Evolutionary conservation across 2,329 filamentous ascomycete species (phyloP), one percentile per base, ranked within the genome.

Genomic region (Pezicula neosporulosa): DNA sequence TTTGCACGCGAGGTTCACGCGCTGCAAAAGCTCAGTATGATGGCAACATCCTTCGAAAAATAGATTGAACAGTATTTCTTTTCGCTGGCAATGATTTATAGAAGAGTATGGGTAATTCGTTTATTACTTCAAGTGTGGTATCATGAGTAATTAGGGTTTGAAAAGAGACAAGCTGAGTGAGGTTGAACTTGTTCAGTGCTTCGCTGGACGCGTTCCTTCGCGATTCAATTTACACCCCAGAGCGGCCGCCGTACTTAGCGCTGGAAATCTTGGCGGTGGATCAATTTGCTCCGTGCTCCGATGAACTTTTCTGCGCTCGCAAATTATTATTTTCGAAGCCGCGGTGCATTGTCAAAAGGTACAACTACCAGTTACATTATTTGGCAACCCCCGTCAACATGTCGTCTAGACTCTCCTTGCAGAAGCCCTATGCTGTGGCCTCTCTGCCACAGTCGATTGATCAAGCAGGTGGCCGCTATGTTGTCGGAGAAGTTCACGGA

Each of bases 341-440:
- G 38, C 39, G 7, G 18, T 13, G 16, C 39, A 21, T 24, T 24
- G 16, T 33, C 37, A 39, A 24, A 24, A 24, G 24, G 24, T 4
- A 24, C 24, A 24, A 39, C 37, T 16, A 16, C 37, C 37, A 39
- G 37, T 15, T 16, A 2, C 37, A 10, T 16, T 15, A 13, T 33
- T 13, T 33, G 30, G 30, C 3, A 33, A 42, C 39, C 13, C 13
- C 16, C 39, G 35, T 13, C 50, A 57, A 38, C n/a, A 68, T 68
- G 66, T 62, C 66, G 35, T 63, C 64, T 42, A 78, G 80, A 56
- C 82, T 84, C 61, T 78, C 80, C 56, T 77, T 86, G 50, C 81
- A 85, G 64, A 77, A 77, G 69, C 83, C 83, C n/a, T 85, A 82
- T 62, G 76, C 84, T 53, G 71, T 87, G 56, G 79, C 82, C 33